A percentile compares a stretch with the other conserved stretches of the same genome.
Conservation (phyloP, 345 rosid species). For the Corymbia maculata region DNA sequence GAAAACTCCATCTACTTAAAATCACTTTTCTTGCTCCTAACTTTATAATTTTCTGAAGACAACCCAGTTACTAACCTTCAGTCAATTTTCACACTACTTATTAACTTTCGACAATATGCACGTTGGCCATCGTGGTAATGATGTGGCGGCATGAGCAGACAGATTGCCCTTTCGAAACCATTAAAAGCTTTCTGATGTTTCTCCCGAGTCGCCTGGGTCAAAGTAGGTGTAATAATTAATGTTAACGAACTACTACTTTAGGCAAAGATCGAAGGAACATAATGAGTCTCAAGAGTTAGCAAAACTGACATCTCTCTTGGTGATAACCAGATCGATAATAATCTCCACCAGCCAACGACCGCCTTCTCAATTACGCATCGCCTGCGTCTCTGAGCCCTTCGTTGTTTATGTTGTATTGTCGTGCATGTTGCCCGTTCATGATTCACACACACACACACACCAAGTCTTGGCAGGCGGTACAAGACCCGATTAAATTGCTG, state of each 20-base stretch:
- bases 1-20: not conserved
- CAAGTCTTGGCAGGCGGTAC: not conserved
- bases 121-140: not conserved
- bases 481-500: not conserved
- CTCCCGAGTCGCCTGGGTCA: not conserved
- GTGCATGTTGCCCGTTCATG: not conserved
- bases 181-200: not conserved
- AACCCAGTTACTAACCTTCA: not conserved
- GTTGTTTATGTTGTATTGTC: not conserved
- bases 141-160: not conserved
- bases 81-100: not conserved
- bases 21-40: not conserved
- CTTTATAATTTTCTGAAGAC: not conserved
- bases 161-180: not conserved
- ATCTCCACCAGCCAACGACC: not conserved
- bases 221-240: not conserved
- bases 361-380: not conserved
- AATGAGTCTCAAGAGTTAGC: not conserved
- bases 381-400: not conserved
- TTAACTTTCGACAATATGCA: not conserved
- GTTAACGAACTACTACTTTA: not conserved
- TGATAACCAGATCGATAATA: not conserved
- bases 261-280: not conserved
- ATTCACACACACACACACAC: not conserved
- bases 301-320: not conserved